Evolutionary conservation across 331 rosid genomes (phyloP), one percentile per base, ranked within the genome.

Genomic region (Telfairia occidentalis): DNA sequence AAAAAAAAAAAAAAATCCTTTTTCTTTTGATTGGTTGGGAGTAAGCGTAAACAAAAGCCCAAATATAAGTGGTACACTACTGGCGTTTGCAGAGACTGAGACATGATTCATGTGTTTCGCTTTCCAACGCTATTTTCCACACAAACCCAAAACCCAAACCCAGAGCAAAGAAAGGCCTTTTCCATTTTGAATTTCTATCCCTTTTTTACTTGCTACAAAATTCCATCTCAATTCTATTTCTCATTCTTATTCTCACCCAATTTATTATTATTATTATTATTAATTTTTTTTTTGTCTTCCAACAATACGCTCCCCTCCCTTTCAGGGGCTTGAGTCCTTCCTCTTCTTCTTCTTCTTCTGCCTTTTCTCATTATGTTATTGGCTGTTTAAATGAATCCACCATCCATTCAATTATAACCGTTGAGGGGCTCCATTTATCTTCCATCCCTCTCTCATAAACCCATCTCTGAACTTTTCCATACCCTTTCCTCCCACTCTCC

Each of bases 121-220:
- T 65, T 65, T 65, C 50, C 73, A 65, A 19, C 73, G 73, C 30
- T 46, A 64, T n/a, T 64, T 64, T 37, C 49, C 71, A 64, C 49
- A 64, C 49, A 7, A 63, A 34, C 24, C 38, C 21, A 57, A 0
- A 52, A n/a, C n/a, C n/a, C 28, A 26, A 9, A n/a, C n/a, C n/a
- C 3, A 53, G 13, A 29, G 4, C 21, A 12, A 24, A n/a, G n/a
- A n/a, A 13, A 57, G 37, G 10, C 24, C n/a, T 30, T 66, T 66
- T 38, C 10, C 50, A 5, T 65, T 66, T 21, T 37, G 32, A 65
- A 65, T 65, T 38, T 35, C 65, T 0, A 42, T 42, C 9, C 46
- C 46, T 0, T 42, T 42, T 42, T 9, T 42, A 2, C 37, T 32
- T 5, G 5, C 37, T 32, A 32, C 37, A 32, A 32, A 32, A 32